phyloP scores from a whole-genome alignment of 2,329 filamentous ascomycete genomes.

The Didymella lethalis region DNA sequence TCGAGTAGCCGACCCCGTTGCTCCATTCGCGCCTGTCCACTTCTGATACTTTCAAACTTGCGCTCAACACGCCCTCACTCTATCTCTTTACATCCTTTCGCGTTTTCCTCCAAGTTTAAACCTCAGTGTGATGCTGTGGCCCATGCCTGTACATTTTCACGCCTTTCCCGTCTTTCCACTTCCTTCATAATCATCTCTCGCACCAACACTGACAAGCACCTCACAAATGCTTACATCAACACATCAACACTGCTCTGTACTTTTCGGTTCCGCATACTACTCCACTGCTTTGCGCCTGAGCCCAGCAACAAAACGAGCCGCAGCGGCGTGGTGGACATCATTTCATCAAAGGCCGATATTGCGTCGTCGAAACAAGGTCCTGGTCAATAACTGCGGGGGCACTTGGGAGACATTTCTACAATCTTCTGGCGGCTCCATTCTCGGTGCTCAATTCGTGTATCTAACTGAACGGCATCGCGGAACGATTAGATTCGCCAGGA shows the following conservation, averaged over 20 bases:
- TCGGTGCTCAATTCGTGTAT: not conserved
- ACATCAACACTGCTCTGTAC: too few relatives aligned
- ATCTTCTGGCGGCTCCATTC: constrained; percentile 5
- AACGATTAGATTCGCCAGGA: not conserved
- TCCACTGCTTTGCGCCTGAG: too few relatives aligned
- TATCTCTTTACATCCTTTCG: too few relatives aligned
- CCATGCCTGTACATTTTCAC: not conserved
- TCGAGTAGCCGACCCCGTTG: too few relatives aligned
- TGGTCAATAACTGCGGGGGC: not conserved
- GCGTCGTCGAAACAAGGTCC: not conserved
- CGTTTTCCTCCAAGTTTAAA: not conserved
- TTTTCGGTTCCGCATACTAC: too few relatives aligned
- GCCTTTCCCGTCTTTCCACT: too few relatives aligned
- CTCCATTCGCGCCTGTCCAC: not conserved
- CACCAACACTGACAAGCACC: too few relatives aligned
- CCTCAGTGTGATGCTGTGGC: not conserved
- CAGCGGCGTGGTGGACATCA: not conserved
- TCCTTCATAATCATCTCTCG: too few relatives aligned
- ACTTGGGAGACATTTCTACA: not conserved
- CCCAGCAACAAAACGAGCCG: not conserved
- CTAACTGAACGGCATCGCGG: not conserved
- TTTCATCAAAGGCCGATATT: not conserved
- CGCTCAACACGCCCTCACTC: too few relatives aligned
- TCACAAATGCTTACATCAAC: too few relatives aligned
- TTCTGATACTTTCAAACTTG: too few relatives aligned